A percentile compares a stretch with the other conserved stretches of the same genome.
Evolutionary conservation across 2,329 filamentous ascomycete species (phyloP).

Genomic region (Fusarium staphyleae): DNA sequence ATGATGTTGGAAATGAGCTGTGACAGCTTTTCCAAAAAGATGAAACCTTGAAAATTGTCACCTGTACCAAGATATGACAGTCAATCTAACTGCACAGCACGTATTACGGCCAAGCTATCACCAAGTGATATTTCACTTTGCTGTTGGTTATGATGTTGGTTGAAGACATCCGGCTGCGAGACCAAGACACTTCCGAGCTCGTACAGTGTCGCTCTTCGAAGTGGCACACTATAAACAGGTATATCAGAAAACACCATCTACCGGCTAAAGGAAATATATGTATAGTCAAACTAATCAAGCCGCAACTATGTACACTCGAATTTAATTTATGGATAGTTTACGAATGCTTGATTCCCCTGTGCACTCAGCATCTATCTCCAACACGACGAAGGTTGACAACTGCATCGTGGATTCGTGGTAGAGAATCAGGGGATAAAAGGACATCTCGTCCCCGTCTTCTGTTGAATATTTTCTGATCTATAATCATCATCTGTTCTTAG

Average conservation of each 20-base stretch:
- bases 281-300: too few species aligned
- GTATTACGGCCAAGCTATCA: not conserved
- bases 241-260: too few species aligned
- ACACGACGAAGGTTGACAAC: not conserved
- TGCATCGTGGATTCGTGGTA: not conserved
- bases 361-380: not conserved
- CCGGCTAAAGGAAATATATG: too few species aligned
- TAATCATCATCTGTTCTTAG: too few species aligned
- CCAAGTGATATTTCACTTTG: constrained; percentile 2
- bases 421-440: not conserved
- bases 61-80: not conserved
- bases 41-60: not conserved
- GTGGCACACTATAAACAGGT: too few species aligned
- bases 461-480: too few species aligned
- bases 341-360: too few species aligned
- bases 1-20: constrained; percentile 18
- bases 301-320: too few species aligned
- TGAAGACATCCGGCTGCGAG: constrained; percentile 6
- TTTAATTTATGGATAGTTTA: too few species aligned
- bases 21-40: not conserved
- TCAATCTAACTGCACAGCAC: not conserved
- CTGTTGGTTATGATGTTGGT: constrained; percentile 18
- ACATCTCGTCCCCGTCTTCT: too few species aligned
- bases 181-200: not conserved
- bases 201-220: too few species aligned